phyloP scores from a whole-genome alignment of 116 monocot species.

The Cymodocea nodosa region DNA sequence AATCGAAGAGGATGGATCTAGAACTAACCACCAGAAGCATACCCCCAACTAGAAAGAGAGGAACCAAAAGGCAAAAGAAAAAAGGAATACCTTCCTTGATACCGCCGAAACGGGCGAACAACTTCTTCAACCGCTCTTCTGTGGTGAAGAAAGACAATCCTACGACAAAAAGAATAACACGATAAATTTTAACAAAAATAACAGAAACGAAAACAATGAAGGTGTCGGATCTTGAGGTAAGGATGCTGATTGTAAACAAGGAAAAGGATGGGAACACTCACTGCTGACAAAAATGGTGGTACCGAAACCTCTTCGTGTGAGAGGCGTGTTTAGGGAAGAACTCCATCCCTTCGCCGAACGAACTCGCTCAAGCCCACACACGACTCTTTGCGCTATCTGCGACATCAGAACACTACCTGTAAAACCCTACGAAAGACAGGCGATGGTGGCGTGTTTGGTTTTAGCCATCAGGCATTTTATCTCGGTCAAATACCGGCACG shows the following conservation, averaged over 20 bases:
- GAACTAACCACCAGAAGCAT: not conserved
- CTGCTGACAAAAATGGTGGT: conserved; percentile 27
- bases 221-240: no score
- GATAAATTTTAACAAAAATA: not conserved
- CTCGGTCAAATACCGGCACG: no score
- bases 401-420: not conserved
- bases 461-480: no score
- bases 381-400: not conserved
- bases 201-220: not conserved
- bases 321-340: not conserved
- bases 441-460: no score
- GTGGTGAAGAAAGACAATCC: conserved; percentile 39
- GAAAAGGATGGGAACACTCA: conserved; percentile 2
- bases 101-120: conserved; percentile 23
- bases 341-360: not conserved
- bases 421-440: no score
- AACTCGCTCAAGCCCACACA: not conserved
- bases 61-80: not conserved
- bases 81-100: conserved; percentile 23
- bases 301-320: conserved; percentile 5
- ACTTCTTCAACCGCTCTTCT: conserved; percentile 15
- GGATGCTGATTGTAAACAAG: not conserved
- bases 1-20: not conserved
- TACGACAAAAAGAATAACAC: not conserved
- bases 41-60: no score